Base-by-base conservation (phyloP, 441 rosid genomes). In the Populus trichocarpa region DNA sequence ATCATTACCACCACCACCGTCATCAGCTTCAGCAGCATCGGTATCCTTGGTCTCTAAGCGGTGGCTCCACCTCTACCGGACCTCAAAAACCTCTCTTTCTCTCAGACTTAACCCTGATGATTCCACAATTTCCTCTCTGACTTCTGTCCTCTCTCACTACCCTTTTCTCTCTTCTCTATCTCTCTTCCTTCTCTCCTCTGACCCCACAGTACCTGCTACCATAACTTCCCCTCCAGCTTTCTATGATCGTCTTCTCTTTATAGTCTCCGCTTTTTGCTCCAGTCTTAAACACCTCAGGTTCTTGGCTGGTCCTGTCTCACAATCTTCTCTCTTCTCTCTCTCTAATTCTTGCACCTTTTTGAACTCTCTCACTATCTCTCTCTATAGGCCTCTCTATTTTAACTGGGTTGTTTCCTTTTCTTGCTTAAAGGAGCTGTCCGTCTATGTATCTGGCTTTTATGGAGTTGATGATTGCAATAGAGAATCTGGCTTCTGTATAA, bases 1-100 rank as follows among this genome's bases (percentile, higher is more conserved):
- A 42, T 67, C 89, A 4, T 74, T 86, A 42, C 76, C 85, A 11
- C 78, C 84, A 9, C 67, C 87, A 16, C 46, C 89, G 1, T 72
- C 90, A 26, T 79, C 83, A 6, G 69, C 85, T 0, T 67, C 90
- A 10, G 81, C 78, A 75, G 33, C 75, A 68, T 80, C 93, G 2
- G 91, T 89, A 73, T 89, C 90, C 76, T 74, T 95, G 23, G 99
- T 95, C 67, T 95, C 94, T 74, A 92, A 92, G 82, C 91, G 99
- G 30, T 95, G 99, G 99, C 96, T 95, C 64, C 84, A 81, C 80
- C 90, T 95, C 85, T 91, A 85, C 86, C 86, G 98, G 36, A 75
- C 86, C 25, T 91, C 96, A 16, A 89, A 74, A 79, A 83, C 94
- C 67, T 89, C 92, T 74, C 83, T 95, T 46, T 93, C 97, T 67